Conservation (phyloP, 108 stramenopile genomes). For the Asterionellopsis glacialis region DNA sequence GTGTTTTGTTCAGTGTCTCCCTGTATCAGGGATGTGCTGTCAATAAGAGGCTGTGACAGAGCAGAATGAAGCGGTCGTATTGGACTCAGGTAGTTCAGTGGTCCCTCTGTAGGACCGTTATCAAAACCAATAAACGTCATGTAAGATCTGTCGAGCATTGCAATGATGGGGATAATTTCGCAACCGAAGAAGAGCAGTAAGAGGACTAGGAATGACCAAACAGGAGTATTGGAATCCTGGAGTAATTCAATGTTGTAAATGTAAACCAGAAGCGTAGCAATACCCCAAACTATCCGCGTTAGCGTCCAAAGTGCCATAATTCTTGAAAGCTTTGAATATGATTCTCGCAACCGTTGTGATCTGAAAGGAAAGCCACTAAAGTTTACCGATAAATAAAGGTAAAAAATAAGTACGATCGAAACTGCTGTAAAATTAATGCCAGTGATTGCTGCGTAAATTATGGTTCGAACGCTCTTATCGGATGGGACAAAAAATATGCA, state of each 20-base stretch:
- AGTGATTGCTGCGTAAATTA: constrained; percentile 72
- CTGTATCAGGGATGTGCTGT: no score
- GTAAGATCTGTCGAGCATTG: constrained; percentile 60
- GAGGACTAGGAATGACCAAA: constrained; percentile 53
- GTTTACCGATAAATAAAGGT: constrained; percentile 62
- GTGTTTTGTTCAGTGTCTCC: no score
- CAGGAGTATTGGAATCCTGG: constrained; percentile 35
- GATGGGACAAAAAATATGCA: constrained; percentile 65
- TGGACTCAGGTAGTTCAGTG: no score
- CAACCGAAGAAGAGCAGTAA: constrained; percentile 53
- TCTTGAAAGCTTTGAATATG: constrained; percentile 33
- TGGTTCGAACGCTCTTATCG: constrained; percentile 40
- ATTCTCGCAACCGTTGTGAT: constrained; percentile 29
- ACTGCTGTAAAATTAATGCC: constrained; percentile 74
- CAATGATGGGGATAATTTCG: constrained; percentile 64
- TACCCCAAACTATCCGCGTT: constrained; percentile 57
- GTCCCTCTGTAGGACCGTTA: no score
- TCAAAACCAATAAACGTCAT: constrained; percentile 18
- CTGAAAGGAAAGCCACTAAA: constrained; percentile 59
- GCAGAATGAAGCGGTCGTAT: no score
- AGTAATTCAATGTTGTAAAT: constrained; percentile 52
- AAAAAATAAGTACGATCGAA: constrained; percentile 55
- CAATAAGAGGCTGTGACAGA: no score
- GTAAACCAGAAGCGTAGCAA: constrained; percentile 46
- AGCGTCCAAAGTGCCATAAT: constrained; percentile 52